Base-by-base conservation (phyloP, 1,139 yeast genomes). In the Candida freyschussii region DNA sequence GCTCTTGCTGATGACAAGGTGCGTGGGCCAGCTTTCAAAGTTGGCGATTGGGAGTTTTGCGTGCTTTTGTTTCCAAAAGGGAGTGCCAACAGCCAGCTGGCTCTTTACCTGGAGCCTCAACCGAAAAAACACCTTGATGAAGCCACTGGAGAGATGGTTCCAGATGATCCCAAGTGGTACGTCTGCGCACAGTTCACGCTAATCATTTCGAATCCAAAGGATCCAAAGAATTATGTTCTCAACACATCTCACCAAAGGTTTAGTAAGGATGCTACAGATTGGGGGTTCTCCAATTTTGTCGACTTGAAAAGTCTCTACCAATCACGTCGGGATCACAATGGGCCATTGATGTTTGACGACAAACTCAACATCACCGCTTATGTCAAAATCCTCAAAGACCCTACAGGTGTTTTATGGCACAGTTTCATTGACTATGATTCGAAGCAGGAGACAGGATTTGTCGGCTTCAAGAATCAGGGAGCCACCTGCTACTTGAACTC, bases 401-500 rank as follows among this genome's bases (percentile, higher is more conserved):
- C 87, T 15, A 91, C 98, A 0, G 96, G 96, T 1, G 94, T 87
- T 1, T 65, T 91, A 44, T 91, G 97, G 95, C 94, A 86, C 55
- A 82, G 81, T 52, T 84, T 87, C 50, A 45, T 67, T 26, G 82
- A 84, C 50, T 91, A 91, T 59, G 89, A 91, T 59, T 87, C 97
- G 3, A 87, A 87, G 54, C 72, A 75, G 49, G 76, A 67, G 32
- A 85, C 98, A 0, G 96, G 97, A 0, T 87, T 69, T 55, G 95
- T 89, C 7, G 99, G 99, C 1, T 74, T 91, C 45, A 82, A 78
- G 47, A 91, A 91, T 55, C 99, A 91, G 60, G 98, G 98, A 40
- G 99, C 98, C 4, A 91, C 99, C 0, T 91, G 99, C 57, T 91
- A 91, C 57, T 72, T 91, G 53, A 91, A 91, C 56, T 89, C 97